A percentile compares a stretch with the other conserved stretches of the same genome.
Conservation (phyloP, 2,329 filamentous ascomycete species). For the Teratosphaeria zuluensis region DNA sequence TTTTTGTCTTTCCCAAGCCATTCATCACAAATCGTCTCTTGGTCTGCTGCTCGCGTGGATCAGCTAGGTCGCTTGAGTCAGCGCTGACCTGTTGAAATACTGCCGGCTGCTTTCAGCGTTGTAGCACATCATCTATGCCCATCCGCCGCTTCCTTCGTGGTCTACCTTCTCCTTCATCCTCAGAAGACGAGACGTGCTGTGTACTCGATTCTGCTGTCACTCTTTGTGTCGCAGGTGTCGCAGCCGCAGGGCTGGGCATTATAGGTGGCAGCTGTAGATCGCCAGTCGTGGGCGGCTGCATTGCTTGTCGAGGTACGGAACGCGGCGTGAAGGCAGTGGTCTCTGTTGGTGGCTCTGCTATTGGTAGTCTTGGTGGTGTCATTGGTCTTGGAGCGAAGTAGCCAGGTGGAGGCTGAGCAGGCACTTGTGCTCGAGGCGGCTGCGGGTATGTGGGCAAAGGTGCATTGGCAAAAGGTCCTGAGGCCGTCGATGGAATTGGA, state of each 20-base stretch:
- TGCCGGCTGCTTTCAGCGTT: conserved; percentile 8
- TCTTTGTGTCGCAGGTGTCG: background rate
- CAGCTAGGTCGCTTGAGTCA: background rate
- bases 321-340: conserved; percentile 15
- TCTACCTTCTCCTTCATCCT: conserved; percentile 14
- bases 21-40: no score
- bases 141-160: conserved; percentile 21
- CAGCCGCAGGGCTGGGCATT: conserved; percentile 4
- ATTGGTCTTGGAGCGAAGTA: conserved; percentile 3
- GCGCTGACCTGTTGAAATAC: background rate
- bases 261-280: conserved; percentile 20
- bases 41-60: background rate
- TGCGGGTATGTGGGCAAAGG: background rate
- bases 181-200: conserved; percentile 7
- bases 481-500: background rate
- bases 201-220: background rate
- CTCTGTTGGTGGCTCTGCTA: conserved; percentile 17
- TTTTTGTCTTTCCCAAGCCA: no score
- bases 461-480: background rate
- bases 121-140: conserved; percentile 25
- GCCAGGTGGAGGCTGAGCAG: conserved; percentile 5
- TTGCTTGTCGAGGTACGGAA: conserved; percentile 7
- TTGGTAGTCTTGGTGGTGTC: conserved; percentile 8
- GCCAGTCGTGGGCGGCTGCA: conserved; percentile 2
- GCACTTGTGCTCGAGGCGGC: background rate